Evolutionary conservation across 192 early-diverging fungal species (phyloP), one percentile per base, ranked within the genome.

Genomic region (Coemansia sp.): DNA sequence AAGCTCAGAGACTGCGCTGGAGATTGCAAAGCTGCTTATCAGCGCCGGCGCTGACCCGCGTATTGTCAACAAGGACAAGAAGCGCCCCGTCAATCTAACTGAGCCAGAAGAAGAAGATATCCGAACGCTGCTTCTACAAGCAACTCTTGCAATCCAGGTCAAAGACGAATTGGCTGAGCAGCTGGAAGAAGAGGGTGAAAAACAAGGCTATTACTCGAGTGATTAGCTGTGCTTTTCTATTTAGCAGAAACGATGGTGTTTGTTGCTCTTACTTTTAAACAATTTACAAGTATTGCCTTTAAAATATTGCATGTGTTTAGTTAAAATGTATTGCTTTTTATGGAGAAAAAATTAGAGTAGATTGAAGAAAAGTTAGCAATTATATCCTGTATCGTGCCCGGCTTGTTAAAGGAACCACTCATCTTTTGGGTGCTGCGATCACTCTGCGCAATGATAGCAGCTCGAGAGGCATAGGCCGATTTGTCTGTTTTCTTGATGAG

Each of bases 11-110:
- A 65, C 68, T 16, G 85, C 85, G 14, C 69, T 89, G n/a, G 82
- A 80, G 12, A 89, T 90, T 58, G 86, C 85, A 25, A 76, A 84
- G 64, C 67, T 85, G 52, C 72, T 91, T 20, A 22, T 87, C n/a
- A 67, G 69, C 1, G 78, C 77, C 31, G 86, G 85, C 18, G 86
- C 88, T 25, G 80, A 86, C 48, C 75, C 85, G 16, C 60, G 66
- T 49, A 63, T 75, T 20, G 69, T 68, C 34, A 83, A 83, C 48
- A 72, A 71, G 62, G 48, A 60, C 6, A 60, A 64, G 25, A 66
- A 83, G 70, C 64, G 72, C 7, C 68, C 77, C 1, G 40, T 51
- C 29, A 63, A 80, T 40, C 49, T 80, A 56, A 58, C 66, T 1
- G 67, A 75, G 20, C 62, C 61, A 2, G 69, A 74, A 6, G 68